phyloP scores from a whole-genome alignment of 2,329 filamentous ascomycete species.

The Magnaporthiopsis incrustans region DNA sequence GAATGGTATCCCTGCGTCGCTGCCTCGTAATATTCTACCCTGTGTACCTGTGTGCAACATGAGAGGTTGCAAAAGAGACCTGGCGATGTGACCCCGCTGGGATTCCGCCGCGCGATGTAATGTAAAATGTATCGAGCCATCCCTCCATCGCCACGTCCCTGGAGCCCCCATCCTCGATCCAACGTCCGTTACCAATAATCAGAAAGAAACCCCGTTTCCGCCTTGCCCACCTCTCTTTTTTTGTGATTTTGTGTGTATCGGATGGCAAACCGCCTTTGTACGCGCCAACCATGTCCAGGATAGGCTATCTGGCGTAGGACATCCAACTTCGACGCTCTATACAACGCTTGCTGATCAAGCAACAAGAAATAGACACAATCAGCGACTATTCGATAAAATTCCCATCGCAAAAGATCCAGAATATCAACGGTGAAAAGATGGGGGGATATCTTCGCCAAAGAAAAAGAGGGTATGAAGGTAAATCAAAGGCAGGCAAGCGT shows the following conservation, averaged over 20 bases:
- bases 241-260: background rate
- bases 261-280: background rate
- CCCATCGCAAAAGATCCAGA: background rate
- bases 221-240: background rate
- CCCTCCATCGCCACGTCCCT: background rate
- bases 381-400: background rate
- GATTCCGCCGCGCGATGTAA: background rate
- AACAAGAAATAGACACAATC: background rate
- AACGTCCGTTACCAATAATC: background rate
- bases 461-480: background rate
- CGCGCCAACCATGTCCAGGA: background rate
- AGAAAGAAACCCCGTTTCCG: background rate
- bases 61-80: background rate
- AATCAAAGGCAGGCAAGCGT: background rate
- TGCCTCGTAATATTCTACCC: background rate
- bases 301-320: background rate
- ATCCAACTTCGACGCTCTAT: conserved; percentile 6
- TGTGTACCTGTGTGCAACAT: background rate
- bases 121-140: background rate
- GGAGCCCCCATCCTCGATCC: background rate
- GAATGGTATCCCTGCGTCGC: background rate
- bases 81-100: background rate
- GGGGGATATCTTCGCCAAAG: conserved; percentile 1
- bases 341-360: conserved; percentile 7
- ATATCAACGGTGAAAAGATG: background rate